Base-by-base conservation (phyloP, 495 filamentous ascomycete genomes). In the Aspergillus nanangensis region DNA sequence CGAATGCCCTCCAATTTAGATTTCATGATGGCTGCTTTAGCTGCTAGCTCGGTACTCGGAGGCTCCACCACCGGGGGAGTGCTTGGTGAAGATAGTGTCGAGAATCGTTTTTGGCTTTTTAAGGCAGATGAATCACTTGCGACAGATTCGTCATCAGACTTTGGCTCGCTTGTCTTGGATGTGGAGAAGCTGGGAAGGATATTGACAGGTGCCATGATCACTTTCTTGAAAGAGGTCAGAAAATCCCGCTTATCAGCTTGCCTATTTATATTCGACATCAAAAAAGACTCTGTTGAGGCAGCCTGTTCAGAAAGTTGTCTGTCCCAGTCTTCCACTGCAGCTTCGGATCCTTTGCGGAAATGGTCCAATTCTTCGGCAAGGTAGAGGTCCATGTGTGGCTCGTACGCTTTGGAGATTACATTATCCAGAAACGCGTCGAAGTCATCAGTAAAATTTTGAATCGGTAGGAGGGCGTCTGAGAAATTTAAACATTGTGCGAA, bases 201-300 rank as follows among this genome's bases (percentile, higher is more conserved):
- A 38, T 88, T 93, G 22, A 97, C 91, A 18, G 94, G 94, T 82
- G 95, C 90, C 87, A 97, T 95, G 51, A 99, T 88, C 8, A 99
- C 93, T 58, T 99, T 97, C 64, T 90, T 96, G 72, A 99, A 99
- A 1, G 90, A 94, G 14, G 81, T 92, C 52, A 99, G 59, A 57
- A 99, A 99, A 62, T 99, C 94, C 35, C 84, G 82, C 63, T 99
- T 99, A 58, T 93, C 94, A 2, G 88, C 92, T 70, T 96, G 90
- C 21, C 94, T 80, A 50, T 90, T 95, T 58, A 97, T 79, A 57
- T 87, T 95, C 8, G 83, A 87, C 90, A 96, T 96, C 65, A 90
- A 88, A 56, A 94, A 92, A 0, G 88, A 91, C 62, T 97, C 92
- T 13, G 86, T 87, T 4, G 86, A 86, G 24, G 90, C 89, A 38